These are phyloP conservation scores for Taxawa tesnikishii DNA, from an alignment of 2,329 filamentous ascomycete species.

Conservation along the genomic window DNA sequence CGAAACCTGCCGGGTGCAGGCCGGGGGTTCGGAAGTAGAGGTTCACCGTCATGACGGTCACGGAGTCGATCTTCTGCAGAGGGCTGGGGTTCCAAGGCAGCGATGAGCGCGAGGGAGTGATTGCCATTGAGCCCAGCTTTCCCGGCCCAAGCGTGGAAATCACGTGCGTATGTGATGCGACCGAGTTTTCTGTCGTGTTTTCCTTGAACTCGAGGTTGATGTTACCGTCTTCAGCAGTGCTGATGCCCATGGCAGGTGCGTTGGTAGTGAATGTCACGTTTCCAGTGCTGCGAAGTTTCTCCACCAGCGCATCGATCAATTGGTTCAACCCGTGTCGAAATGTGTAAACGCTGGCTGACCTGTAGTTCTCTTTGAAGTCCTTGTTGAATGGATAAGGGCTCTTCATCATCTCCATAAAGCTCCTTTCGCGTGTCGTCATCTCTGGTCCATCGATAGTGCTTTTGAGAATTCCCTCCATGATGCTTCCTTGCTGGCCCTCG, in stretches of 20 bases:
- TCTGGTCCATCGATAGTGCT: conserved; percentile 18
- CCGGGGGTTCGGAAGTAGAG: conserved; percentile 61
- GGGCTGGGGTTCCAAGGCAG: conserved; percentile 2
- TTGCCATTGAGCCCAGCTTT: conserved; percentile 16
- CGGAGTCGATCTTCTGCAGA: conserved; percentile 13
- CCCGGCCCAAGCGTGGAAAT: conserved; percentile 49
- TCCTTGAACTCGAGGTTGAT: conserved; percentile 4
- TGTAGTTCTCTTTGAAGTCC: conserved; percentile 19
- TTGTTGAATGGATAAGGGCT: conserved; percentile 7
- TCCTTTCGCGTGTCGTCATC: conserved; percentile 21
- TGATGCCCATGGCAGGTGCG: conserved; percentile 25
- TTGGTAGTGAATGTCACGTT: conserved; percentile 27
- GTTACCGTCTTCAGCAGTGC: neutral
- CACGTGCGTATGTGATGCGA: conserved; percentile 37
- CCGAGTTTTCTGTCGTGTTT: conserved; percentile 12
- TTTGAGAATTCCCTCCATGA: conserved; percentile 21
- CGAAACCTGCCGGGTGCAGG: conserved; percentile 64
- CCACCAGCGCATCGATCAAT: conserved; percentile 23
- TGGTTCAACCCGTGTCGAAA: conserved; percentile 31
- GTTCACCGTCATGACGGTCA: conserved; percentile 86
- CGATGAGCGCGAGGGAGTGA: neutral
- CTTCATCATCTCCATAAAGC: conserved; percentile 16
- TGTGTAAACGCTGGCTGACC: conserved; percentile 26
- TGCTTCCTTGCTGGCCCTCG: conserved; percentile 31
- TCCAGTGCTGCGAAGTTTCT: conserved; percentile 21